Conservation (phyloP, 352 stramenopile genomes). For the Pythium periplocum region DNA sequence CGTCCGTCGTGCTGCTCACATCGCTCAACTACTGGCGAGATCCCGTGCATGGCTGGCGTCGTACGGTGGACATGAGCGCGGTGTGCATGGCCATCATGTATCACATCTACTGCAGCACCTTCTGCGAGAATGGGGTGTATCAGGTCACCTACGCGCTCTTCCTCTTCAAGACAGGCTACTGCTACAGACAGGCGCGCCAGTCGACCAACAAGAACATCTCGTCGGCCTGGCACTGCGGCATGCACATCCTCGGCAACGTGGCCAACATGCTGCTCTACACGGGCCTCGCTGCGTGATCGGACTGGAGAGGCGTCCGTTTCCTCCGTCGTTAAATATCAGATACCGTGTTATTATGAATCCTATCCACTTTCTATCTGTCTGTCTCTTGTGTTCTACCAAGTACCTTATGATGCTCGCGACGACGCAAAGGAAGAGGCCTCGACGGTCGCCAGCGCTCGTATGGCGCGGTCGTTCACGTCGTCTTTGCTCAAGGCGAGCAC, state of each 20-base stretch:
- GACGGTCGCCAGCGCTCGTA: slow-evolving; percentile 32
- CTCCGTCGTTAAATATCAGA: too few relatives aligned
- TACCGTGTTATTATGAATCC: slow-evolving; percentile 1
- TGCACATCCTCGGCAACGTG: slow-evolving; percentile 73
- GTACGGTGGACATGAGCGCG: slow-evolving; percentile 58
- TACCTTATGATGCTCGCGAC: slow-evolving; percentile 21
- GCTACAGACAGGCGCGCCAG: slow-evolving; percentile 62
- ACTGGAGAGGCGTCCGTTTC: too few relatives aligned
- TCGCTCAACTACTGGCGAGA: slow-evolving; percentile 85
- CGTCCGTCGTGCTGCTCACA: slow-evolving; percentile 69
- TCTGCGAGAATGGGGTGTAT: slow-evolving; percentile 45
- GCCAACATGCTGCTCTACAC: slow-evolving; percentile 76
- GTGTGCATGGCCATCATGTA: slow-evolving; percentile 53
- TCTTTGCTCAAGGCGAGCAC: slow-evolving; percentile 37
- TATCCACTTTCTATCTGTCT: too few relatives aligned
- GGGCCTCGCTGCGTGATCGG: slow-evolving; percentile 37
- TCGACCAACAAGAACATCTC: slow-evolving; percentile 57
- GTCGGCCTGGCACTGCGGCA: slow-evolving; percentile 72
- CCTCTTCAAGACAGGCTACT: slow-evolving; percentile 63
- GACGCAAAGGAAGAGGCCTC: slow-evolving; percentile 54
- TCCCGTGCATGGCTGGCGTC: slow-evolving; percentile 68
- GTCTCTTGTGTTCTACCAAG: too few relatives aligned
- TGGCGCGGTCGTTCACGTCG: slow-evolving; percentile 38
- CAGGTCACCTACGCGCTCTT: slow-evolving; percentile 60
- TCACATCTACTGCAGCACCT: slow-evolving; percentile 58